Base-by-base conservation (phyloP, 495 filamentous ascomycete genomes). In the Penicillium cinerascens region DNA sequence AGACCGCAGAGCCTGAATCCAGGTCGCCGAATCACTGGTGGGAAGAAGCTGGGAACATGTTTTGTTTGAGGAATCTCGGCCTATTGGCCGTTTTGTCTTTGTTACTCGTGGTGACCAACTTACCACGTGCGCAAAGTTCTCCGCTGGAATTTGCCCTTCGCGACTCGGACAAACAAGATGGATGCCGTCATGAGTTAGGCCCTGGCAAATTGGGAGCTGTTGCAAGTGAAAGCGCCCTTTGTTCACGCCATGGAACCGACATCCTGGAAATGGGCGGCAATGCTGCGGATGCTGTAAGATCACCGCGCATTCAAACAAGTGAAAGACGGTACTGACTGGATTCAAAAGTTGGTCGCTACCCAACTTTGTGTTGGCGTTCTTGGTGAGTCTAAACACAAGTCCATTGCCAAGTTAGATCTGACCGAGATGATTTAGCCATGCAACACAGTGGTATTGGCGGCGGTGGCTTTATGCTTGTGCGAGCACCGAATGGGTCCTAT, bases 361-460 rank as follows among this genome's bases (percentile, higher is more conserved):
- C 81, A 83, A 38, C 75, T 91, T 40, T 92, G 88, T 41, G 80
- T 91, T 20, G 88, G 88, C 3, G 86, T 89, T 6, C 78, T 87
- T 47, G 86, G 87, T 80, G 58, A 59, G 68, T 58, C 4, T 11
- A 26, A 27, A 29, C 27, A 4, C 44, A n/a, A 33, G 29, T 13
- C 2, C 10, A 33, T 33, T 13, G 11, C 13, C 29, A 33, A 33
- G 29, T 3, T 13, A 33, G 3, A 13, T 13, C 11, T 33, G 13
- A 33, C 29, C 3, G 11, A 10, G 3, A 13, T 33, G 6, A 5
- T 54, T 35, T 64, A 76, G 83, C 76, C 0, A 92, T 93, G 88
- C 90, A 92, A 55, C 90, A 95, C 67, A 89, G 86, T 25, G 89
- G 89, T 23, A 84, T 95, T 33, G 89, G 89, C 3, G 91, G 91